Conservation (phyloP, 176 grass and related monocot species). For the Cymbopogon citratus region DNA sequence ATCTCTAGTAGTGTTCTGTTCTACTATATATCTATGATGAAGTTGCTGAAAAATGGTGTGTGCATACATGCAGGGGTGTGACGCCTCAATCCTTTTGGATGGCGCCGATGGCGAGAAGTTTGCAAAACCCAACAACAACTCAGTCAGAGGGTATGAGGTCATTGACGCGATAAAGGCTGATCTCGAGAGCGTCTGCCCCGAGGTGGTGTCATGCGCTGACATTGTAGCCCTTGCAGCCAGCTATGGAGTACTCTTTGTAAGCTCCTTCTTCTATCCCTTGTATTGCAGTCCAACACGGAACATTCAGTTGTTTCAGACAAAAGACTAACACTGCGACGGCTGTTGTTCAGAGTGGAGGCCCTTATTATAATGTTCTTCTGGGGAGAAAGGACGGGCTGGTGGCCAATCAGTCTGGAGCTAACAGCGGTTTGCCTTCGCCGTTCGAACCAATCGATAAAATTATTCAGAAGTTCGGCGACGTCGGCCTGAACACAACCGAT, state of each 20-base stretch:
- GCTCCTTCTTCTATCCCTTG: neutral
- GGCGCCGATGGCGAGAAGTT: constrained; percentile 45
- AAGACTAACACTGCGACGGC: neutral
- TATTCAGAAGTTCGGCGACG: constrained; percentile 40
- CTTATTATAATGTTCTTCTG: constrained; percentile 43
- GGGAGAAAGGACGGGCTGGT: constrained; percentile 67
- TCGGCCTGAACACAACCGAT: constrained; percentile 70
- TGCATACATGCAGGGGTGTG: constrained; percentile 50
- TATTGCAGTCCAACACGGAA: neutral
- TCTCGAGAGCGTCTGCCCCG: constrained; percentile 47
- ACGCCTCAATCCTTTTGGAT: constrained; percentile 68
- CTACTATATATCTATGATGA: neutral
- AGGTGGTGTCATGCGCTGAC: constrained; percentile 70
- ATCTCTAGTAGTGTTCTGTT: neutral
- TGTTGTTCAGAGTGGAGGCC: constrained; percentile 52
- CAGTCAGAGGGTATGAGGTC: constrained; percentile 58
- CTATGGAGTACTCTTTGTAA: constrained; percentile 57
- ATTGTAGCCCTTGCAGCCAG: constrained; percentile 66
- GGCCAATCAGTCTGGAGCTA: constrained; percentile 64
- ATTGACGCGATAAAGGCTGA: constrained; percentile 67
- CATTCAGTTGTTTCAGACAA: neutral
- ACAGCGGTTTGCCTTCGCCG: constrained; percentile 56
- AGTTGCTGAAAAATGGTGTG: neutral
- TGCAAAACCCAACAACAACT: constrained; percentile 41
- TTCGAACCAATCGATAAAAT: constrained; percentile 38